Percentiles rank a stretch among this genome's conserved stretches.
Conservation (phyloP, 2,329 filamentous ascomycete genomes). For the Colletotrichum sp. region DNA sequence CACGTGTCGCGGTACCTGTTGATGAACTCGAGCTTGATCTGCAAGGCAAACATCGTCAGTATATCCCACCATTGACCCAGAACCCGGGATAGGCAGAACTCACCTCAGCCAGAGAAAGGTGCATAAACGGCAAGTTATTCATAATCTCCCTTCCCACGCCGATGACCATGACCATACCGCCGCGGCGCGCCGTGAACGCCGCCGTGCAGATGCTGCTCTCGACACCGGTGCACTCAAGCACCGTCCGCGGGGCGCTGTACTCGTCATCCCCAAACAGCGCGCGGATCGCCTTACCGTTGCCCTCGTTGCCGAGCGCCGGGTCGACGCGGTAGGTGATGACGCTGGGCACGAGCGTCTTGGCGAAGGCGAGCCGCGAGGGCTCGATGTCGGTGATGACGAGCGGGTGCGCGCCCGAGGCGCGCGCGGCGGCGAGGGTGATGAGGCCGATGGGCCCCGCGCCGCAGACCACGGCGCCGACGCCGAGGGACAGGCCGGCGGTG, state of each 20-base stretch:
- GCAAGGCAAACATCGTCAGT: not conserved
- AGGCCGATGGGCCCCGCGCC: conserved; percentile 70
- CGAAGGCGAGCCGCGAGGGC: conserved; percentile 58
- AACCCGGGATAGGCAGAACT: not conserved
- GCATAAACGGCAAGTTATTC: conserved; percentile 73
- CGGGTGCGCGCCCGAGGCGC: conserved; percentile 67
- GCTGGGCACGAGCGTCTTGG: conserved; percentile 59
- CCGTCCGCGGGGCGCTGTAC: conserved; percentile 61
- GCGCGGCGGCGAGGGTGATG: conserved; percentile 59
- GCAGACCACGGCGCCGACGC: conserved; percentile 60
- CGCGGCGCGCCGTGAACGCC: conserved; percentile 59
- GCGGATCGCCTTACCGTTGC: conserved; percentile 57
- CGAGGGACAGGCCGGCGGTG: conserved; percentile 56
- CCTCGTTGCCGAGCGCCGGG: conserved; percentile 44
- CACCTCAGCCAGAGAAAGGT: conserved; percentile 65
- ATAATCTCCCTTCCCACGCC: conserved; percentile 66
- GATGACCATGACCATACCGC: conserved; percentile 67
- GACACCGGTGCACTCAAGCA: conserved; percentile 70
- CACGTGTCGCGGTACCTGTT: conserved; percentile 75
- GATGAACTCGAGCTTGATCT: conserved; percentile 74
- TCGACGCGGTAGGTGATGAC: conserved; percentile 60
- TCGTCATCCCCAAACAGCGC: conserved; percentile 58
- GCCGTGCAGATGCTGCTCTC: conserved; percentile 67
- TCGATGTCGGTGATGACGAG: conserved; percentile 70
- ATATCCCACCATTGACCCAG: fast-evolving